A percentile compares a stretch with the other conserved stretches of the same genome.
Conservation (phyloP, 164 flowering plant species). For the Macadamia integrifolia region DNA sequence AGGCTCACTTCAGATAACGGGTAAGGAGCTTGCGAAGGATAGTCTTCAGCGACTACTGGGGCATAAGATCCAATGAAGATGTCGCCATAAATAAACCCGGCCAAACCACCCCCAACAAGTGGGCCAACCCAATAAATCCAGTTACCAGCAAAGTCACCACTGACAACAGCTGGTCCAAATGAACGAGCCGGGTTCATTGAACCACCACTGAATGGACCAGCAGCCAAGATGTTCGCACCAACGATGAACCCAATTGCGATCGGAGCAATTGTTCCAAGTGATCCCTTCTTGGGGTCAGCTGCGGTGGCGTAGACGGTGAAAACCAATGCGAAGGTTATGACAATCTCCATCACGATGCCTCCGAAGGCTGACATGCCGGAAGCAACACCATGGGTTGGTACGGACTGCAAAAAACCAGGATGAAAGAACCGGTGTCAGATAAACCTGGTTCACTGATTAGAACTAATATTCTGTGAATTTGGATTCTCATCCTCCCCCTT, state of each 20-base stretch:
- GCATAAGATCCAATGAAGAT: slow-evolving; percentile 53
- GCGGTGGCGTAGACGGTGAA: slow-evolving; percentile 80
- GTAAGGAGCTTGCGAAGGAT: slow-evolving; percentile 12
- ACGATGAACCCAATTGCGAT: slow-evolving; percentile 76
- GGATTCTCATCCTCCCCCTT: too few species aligned
- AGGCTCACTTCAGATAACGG: too few species aligned
- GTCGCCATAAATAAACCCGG: slow-evolving; percentile 56
- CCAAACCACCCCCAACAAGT: slow-evolving; percentile 61
- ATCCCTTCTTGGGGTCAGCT: slow-evolving; percentile 66
- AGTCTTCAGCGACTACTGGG: slow-evolving; percentile 35
- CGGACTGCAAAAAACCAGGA: slow-evolving; percentile 25
- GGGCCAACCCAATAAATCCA: slow-evolving; percentile 89
- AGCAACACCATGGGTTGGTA: slow-evolving; percentile 46
- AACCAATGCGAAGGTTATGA: slow-evolving; percentile 61
- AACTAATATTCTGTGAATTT: too few species aligned
- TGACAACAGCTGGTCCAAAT: slow-evolving; percentile 64
- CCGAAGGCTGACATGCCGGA: slow-evolving; percentile 31
- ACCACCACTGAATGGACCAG: slow-evolving; percentile 70
- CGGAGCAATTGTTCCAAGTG: slow-evolving; percentile 57
- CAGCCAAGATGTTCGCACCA: slow-evolving; percentile 70
- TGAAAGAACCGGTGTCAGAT: neutral
- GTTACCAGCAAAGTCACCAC: slow-evolving; percentile 38
- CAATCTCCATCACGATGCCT: slow-evolving; percentile 53
- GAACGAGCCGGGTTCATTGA: slow-evolving; percentile 81
- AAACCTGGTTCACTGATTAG: neutral